phyloP scores from a whole-genome alignment of 768 basidiomycete genomes.

The Tephrocybe sp. region DNA sequence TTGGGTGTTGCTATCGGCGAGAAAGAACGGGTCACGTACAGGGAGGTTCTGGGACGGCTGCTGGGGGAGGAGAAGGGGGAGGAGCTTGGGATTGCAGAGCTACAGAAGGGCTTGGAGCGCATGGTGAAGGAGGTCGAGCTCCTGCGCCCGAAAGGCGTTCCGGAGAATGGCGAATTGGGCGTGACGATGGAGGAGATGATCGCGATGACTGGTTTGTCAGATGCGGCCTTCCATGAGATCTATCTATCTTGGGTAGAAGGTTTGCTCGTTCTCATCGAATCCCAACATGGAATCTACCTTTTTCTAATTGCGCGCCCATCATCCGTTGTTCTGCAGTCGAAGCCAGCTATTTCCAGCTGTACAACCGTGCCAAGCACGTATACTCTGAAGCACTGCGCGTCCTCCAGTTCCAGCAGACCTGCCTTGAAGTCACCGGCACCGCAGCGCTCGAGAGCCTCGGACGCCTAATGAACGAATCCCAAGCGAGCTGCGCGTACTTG shows the following conservation, averaged over 20 bases:
- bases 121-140: slow-evolving; percentile 50
- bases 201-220: slow-evolving; percentile 54
- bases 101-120: slow-evolving; percentile 48
- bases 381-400: slow-evolving; percentile 81
- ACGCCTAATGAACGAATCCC: slow-evolving; percentile 75
- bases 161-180: slow-evolving; percentile 49
- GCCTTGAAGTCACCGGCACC: slow-evolving; percentile 42
- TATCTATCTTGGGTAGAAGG: slow-evolving; percentile 83
- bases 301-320: slow-evolving; percentile 1
- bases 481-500: slow-evolving; percentile 62
- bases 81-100: slow-evolving; percentile 42
- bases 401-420: slow-evolving; percentile 71
- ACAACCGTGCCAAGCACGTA: slow-evolving; percentile 81
- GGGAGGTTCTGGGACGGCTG: slow-evolving; percentile 65
- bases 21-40: slow-evolving; percentile 58
- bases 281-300: background rate
- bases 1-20: slow-evolving; percentile 46
- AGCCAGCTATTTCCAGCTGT: slow-evolving; percentile 78
- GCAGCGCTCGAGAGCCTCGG: slow-evolving; percentile 55
- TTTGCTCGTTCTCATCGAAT: slow-evolving; percentile 29
- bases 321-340: slow-evolving; percentile 70
- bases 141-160: slow-evolving; percentile 42
- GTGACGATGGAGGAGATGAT: slow-evolving; percentile 79
- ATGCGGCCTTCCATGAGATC: slow-evolving; percentile 57
- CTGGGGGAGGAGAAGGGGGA: slow-evolving; percentile 46